Evolutionary conservation across 305 asterid species (phyloP).

Genomic region (Fraxinus platypoda): DNA sequence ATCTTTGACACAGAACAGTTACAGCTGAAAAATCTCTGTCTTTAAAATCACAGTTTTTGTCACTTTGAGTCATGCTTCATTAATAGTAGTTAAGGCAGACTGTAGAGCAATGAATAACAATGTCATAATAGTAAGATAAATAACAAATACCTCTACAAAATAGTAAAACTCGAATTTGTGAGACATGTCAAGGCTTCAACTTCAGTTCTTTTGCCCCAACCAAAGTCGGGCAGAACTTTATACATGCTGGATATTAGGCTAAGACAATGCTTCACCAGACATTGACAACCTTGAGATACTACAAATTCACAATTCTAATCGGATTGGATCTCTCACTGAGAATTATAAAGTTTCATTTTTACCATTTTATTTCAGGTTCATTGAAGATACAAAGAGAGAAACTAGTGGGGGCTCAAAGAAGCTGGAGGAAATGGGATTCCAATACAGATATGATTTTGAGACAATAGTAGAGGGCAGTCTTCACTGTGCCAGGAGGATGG

Average conservation of each 20-base stretch:
- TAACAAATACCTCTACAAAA: background rate
- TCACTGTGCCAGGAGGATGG: slow-evolving; percentile 32
- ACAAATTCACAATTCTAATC: background rate
- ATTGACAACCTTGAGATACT: background rate
- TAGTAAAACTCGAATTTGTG: background rate
- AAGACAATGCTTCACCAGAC: background rate
- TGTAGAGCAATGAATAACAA: background rate
- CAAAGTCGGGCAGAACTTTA: background rate
- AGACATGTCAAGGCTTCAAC: background rate
- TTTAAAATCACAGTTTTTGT: background rate
- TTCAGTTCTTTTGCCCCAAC: background rate
- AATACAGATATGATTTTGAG: slow-evolving; percentile 39
- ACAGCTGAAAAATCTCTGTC: background rate
- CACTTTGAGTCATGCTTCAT: background rate
- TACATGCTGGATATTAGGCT: background rate
- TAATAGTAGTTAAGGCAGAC: background rate
- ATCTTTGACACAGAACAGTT: background rate
- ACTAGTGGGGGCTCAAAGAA: slow-evolving; percentile 47
- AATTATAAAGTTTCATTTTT: background rate
- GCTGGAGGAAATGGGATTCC: slow-evolving; percentile 42
- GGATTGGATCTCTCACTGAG: background rate
- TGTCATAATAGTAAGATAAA: background rate
- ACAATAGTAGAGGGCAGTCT: slow-evolving; percentile 35
- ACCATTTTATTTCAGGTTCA: slow-evolving; percentile 24
- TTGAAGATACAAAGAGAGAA: slow-evolving; percentile 43